Conservation (phyloP, 108 stramenopile genomes). For the Cylindrotheca fusiformis region DNA sequence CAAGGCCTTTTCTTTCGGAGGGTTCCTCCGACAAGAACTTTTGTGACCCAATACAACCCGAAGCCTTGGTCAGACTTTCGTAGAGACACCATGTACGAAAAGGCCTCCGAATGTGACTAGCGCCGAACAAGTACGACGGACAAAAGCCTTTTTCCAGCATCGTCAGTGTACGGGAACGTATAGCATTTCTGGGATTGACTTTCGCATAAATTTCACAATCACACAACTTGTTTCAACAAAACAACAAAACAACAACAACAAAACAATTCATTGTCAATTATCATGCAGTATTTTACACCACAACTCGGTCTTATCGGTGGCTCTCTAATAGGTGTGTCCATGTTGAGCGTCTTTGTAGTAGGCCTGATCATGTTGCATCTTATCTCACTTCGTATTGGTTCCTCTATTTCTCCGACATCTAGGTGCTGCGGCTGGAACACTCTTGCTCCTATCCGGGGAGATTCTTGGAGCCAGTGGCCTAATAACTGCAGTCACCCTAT, state of each 20-base stretch:
- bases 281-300: constrained; percentile 13
- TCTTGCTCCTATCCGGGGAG: constrained; percentile 63
- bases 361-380: not conserved
- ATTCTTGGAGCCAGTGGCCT: constrained; percentile 73
- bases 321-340: constrained; percentile 2
- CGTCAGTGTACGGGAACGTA: too few species aligned
- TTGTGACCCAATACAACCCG: too few species aligned
- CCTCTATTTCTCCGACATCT: not conserved
- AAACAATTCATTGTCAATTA: constrained; percentile 1
- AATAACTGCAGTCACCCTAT: constrained; percentile 31
- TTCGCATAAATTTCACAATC: not conserved
- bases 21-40: too few species aligned
- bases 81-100: not conserved
- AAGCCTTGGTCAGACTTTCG: too few species aligned
- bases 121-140: too few species aligned
- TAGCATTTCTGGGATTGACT: too few species aligned
- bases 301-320: constrained; percentile 9
- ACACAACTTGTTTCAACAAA: not conserved
- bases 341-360: not conserved
- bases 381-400: not conserved
- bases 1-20: too few species aligned
- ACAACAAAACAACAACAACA: not conserved
- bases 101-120: not conserved
- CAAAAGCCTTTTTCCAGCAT: too few species aligned
- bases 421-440: constrained; percentile 27